phyloP scores from a whole-genome alignment of 306 rosid genomes.

The Fagus sylvatica region DNA sequence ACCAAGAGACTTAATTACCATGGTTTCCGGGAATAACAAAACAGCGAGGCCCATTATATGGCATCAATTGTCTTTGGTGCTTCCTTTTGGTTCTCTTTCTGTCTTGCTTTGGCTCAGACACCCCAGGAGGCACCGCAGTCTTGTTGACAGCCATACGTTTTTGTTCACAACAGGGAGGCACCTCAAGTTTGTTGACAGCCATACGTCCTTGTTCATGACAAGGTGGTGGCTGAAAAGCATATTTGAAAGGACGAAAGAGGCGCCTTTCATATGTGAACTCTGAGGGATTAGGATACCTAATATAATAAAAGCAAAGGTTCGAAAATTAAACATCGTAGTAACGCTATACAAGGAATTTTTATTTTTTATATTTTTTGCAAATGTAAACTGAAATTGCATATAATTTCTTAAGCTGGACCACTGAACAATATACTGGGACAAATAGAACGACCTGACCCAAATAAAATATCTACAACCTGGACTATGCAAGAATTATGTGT shows the following conservation, averaged over 20 bases:
- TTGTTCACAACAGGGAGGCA: conserved; percentile 70
- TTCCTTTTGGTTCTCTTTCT: background rate
- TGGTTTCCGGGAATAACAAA: conserved; percentile 95
- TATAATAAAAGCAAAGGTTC: conserved; percentile 9
- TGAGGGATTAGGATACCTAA: conserved; percentile 94
- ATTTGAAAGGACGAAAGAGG: conserved; percentile 83
- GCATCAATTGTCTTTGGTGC: background rate
- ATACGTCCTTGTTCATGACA: conserved; percentile 69
- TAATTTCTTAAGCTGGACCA: no score
- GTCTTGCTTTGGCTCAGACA: conserved; percentile 44
- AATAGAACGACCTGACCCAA: no score
- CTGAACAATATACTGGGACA: no score
- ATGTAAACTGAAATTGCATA: no score
- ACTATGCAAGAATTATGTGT: no score
- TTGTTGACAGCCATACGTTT: conserved; percentile 1
- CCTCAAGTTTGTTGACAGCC: conserved; percentile 64
- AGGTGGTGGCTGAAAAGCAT: conserved; percentile 93
- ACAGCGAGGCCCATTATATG: conserved; percentile 81
- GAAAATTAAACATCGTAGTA: no score
- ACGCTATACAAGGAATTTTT: no score
- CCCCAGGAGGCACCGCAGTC: conserved; percentile 69
- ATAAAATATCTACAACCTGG: no score
- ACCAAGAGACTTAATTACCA: conserved; percentile 49
- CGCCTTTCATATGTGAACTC: conserved; percentile 86
- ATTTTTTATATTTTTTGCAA: no score